phyloP scores from a whole-genome alignment of 306 rosid genomes.

The Glycine soja region DNA sequence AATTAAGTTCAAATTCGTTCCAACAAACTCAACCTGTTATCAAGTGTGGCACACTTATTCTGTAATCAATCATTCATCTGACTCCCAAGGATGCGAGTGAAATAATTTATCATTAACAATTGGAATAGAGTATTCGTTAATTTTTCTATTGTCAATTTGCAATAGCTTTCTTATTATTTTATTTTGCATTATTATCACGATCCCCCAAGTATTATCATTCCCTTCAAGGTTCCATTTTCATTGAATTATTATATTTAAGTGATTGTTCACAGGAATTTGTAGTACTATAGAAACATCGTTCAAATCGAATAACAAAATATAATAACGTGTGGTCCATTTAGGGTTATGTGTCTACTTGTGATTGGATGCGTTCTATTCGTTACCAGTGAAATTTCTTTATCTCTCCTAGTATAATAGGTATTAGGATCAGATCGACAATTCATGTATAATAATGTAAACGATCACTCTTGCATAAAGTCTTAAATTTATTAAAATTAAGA shows the following conservation, averaged over 20 bases:
- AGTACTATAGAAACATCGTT: background rate
- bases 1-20: no score
- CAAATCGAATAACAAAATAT: background rate
- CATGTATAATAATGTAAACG: no score
- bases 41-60: no score
- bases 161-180: background rate
- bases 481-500: no score
- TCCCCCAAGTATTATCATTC: background rate
- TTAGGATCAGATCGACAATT: no score
- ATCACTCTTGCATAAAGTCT: no score
- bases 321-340: background rate
- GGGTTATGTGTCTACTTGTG: background rate
- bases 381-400: no score
- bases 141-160: background rate
- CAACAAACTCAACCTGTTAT: no score
- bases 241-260: background rate
- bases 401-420: no score
- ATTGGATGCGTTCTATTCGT: no score
- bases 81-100: background rate
- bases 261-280: background rate
- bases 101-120: background rate
- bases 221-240: constrained; percentile 17
- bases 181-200: background rate
- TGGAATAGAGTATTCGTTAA: background rate
- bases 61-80: no score